Percentiles rank a stretch among this genome's conserved stretches.
phyloP scores from a whole-genome alignment of 495 filamentous ascomycete genomes.

The Neurospora sp. region DNA sequence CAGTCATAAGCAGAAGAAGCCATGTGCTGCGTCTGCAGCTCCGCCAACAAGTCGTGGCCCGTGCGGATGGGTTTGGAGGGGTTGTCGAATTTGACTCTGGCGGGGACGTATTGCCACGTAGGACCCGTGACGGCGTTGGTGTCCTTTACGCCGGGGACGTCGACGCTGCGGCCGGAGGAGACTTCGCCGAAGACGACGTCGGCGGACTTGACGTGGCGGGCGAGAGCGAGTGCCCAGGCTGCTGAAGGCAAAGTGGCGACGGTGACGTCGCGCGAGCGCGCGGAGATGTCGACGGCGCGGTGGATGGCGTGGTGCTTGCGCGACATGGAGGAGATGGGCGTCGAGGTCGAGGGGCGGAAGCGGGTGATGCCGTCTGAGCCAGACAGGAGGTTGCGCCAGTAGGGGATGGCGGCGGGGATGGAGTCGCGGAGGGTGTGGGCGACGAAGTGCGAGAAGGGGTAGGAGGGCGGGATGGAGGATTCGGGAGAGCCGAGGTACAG shows the following conservation, averaged over 20 bases:
- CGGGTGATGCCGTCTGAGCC: slow-evolving; percentile 39
- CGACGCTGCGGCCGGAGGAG: slow-evolving; percentile 47
- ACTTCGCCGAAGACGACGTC: slow-evolving; percentile 56
- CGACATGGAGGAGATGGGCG: too few species aligned
- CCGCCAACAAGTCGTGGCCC: slow-evolving; percentile 20
- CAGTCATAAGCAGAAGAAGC: slow-evolving; percentile 25
- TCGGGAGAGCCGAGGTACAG: slow-evolving; percentile 19
- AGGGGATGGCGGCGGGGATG: slow-evolving; percentile 29
- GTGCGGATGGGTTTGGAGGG: slow-evolving; percentile 6
- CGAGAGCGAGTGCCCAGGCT: slow-evolving; percentile 51
- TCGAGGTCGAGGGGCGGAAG: slow-evolving; percentile 23
- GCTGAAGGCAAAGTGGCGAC: slow-evolving; percentile 48
- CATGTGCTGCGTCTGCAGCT: slow-evolving; percentile 29
- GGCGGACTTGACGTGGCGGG: slow-evolving; percentile 30
- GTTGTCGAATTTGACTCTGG: slow-evolving; percentile 22
- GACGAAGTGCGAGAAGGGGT: slow-evolving; percentile 52
- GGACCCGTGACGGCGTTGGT: slow-evolving; percentile 37
- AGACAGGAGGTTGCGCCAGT: slow-evolving; percentile 47
- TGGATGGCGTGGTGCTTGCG: slow-evolving; percentile 26
- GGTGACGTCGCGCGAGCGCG: slow-evolving; percentile 40
- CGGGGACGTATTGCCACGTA: slow-evolving; percentile 34
- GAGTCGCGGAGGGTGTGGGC: slow-evolving; percentile 28
- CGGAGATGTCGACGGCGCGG: slow-evolving; percentile 33
- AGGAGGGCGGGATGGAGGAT: slow-evolving; percentile 22
- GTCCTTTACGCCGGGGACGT: slow-evolving; percentile 32